phyloP scores from a whole-genome alignment of 2,329 filamentous ascomycete species.

The Alternaria ventricosa region DNA sequence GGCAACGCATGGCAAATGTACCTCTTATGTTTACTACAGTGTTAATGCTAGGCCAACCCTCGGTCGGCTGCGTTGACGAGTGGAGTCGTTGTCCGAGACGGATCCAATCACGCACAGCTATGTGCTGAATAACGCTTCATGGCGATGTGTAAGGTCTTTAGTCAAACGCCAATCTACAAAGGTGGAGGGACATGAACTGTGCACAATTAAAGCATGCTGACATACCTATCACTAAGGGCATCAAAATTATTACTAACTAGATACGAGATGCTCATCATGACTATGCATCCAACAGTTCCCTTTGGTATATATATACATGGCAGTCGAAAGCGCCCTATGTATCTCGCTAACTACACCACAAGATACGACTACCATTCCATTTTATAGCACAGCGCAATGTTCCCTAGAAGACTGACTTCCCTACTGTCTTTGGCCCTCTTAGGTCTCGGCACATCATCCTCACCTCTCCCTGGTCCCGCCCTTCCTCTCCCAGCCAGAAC shows the following conservation, averaged over 20 bases:
- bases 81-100: not conserved
- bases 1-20: not conserved
- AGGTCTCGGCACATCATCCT: not conserved
- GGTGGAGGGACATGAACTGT: not conserved
- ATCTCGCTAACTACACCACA: not conserved
- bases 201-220: not conserved
- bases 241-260: not conserved
- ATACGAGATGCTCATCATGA: not conserved
- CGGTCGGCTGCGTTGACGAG: not conserved
- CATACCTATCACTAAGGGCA: not conserved
- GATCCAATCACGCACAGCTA: not conserved
- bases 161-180: not conserved
- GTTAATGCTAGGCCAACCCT: not conserved
- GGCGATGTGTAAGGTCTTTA: not conserved
- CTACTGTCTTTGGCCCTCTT: not conserved
- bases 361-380: not conserved
- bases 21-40: not conserved
- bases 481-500: constrained; percentile 4
- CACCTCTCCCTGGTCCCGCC: not conserved
- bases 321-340: not conserved
- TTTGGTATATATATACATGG: not conserved
- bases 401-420: not conserved
- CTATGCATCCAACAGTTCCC: not conserved
- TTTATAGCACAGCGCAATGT: not conserved
- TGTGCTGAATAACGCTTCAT: not conserved